Base-by-base conservation (phyloP, 805 yeast genomes). In the Pichia exigua region DNA sequence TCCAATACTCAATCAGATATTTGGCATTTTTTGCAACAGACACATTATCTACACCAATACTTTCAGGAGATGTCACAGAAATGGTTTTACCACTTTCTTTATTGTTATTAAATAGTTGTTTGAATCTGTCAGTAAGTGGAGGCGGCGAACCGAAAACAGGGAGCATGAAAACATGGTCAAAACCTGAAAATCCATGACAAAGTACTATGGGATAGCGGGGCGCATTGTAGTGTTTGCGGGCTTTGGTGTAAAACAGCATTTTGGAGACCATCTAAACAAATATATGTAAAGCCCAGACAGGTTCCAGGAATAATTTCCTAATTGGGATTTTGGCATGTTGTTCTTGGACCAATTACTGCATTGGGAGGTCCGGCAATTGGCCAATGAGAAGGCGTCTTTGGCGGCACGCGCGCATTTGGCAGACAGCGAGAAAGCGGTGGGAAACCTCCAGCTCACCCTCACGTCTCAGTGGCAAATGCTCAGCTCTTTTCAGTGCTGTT, bases 1-100 rank as follows among this genome's bases (percentile, higher is more conserved):
- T 74, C 95, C 96, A 91, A 62, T 91, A 90, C 52, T 84, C 85
- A 24, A 87, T 67, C 42, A 73, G 69, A 17, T 72, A 59, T 8
- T 77, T 68, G 11, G 71, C 70, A 5, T 56, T 50, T 21, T 48
- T 54, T 6, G 13, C 30, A 21, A 43, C 26, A 2, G 53, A 26
- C 13, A 28, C 41, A 38, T 54, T 54, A 28, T 54, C 57, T 6
- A 53, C 47, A 20, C 55, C 50, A 44, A 52, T 47, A 8, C 52
- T 51, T n/a, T 39, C 38, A 9, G 45, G 26, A n/a, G 40, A 27
- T 21, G 40, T 10, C n/a, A 35, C 17, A 22, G 47, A 15, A 12
- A 42, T 12, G 15, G 15, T 15, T 3, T 32, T 15, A 4, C n/a
- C 28, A 27, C 20, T 24, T 1, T 26, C n/a, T 22, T 38, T 35